Percentiles rank a stretch among this genome's conserved stretches.
Evolutionary conservation across 2,329 filamentous ascomycete genomes (phyloP).

Genomic region (Cordyceps sp.): DNA sequence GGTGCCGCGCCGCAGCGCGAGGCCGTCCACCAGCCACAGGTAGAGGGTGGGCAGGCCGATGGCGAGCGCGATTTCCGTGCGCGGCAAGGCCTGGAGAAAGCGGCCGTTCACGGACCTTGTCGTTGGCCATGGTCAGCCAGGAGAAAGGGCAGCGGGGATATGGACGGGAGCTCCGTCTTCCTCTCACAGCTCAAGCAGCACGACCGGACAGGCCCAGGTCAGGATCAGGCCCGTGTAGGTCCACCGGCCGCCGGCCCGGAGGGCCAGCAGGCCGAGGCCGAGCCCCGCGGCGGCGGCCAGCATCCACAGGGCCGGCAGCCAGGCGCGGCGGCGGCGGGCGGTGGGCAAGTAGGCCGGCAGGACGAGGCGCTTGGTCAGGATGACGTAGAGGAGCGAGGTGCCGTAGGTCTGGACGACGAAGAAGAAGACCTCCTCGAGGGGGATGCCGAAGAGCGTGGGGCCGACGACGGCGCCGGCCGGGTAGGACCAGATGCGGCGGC

Average conservation of each 20-base stretch:
- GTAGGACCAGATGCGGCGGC: slow-evolving; percentile 53
- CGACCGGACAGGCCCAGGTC: slow-evolving; percentile 50
- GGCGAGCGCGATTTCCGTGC: slow-evolving; percentile 41
- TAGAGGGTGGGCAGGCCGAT: slow-evolving; percentile 50
- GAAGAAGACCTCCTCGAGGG: slow-evolving; percentile 60
- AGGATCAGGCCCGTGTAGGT: slow-evolving; percentile 21
- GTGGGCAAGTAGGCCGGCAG: slow-evolving; percentile 22
- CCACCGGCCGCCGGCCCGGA: background rate
- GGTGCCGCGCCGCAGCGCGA: slow-evolving; percentile 49
- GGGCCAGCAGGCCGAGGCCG: background rate
- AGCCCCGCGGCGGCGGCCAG: background rate
- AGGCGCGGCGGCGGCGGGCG: background rate
- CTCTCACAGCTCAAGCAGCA: slow-evolving; percentile 25
- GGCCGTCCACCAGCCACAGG: slow-evolving; percentile 55
- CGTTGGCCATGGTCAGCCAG: background rate
- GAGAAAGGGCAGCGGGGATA: background rate
- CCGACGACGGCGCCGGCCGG: slow-evolving; percentile 48
- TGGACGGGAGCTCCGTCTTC: background rate
- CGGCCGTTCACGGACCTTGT: background rate
- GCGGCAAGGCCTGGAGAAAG: slow-evolving; percentile 2
- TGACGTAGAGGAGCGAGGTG: slow-evolving; percentile 49
- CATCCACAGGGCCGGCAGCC: no score
- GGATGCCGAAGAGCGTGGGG: slow-evolving; percentile 44
- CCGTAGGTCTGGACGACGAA: slow-evolving; percentile 64
- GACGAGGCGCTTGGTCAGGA: slow-evolving; percentile 48